phyloP scores from a whole-genome alignment of 2,329 filamentous ascomycete species.

The Penicillium thymicola region DNA sequence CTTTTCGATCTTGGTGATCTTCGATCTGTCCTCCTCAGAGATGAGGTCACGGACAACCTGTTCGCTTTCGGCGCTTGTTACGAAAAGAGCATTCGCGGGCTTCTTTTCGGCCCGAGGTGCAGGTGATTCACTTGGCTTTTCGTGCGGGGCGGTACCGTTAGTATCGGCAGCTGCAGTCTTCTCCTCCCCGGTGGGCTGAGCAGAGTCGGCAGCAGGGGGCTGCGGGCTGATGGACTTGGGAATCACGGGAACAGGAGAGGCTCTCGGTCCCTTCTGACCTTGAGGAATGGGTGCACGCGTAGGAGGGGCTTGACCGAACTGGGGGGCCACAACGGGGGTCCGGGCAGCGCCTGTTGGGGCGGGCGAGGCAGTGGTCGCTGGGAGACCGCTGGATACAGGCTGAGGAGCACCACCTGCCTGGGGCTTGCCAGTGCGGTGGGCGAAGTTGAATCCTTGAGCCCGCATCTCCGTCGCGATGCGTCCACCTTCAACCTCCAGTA shows the following conservation, averaged over 20 bases:
- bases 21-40: slow-evolving; percentile 74
- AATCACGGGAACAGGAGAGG: slow-evolving; percentile 43
- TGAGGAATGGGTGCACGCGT: slow-evolving; percentile 30
- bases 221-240: slow-evolving; percentile 41
- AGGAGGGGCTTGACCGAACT: slow-evolving; percentile 42
- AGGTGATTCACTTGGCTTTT: slow-evolving; percentile 44
- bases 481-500: slow-evolving; percentile 90
- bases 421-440: slow-evolving; percentile 87
- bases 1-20: slow-evolving; percentile 70
- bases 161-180: slow-evolving; percentile 51
- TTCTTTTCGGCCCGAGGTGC: slow-evolving; percentile 60
- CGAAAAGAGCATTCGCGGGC: slow-evolving; percentile 79
- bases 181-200: slow-evolving; percentile 43
- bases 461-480: slow-evolving; percentile 98
- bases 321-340: slow-evolving; percentile 36
- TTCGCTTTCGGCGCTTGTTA: slow-evolving; percentile 79
- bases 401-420: slow-evolving; percentile 34
- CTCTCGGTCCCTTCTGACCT: slow-evolving; percentile 33
- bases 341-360: slow-evolving; percentile 39
- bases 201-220: slow-evolving; percentile 37
- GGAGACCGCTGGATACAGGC: slow-evolving; percentile 26
- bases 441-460: slow-evolving; percentile 98
- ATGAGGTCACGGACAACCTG: slow-evolving; percentile 82
- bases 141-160: slow-evolving; percentile 52
- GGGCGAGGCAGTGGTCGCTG: slow-evolving; percentile 34